These are phyloP conservation scores for Spatholobus suberectus DNA, from an alignment of 306 rosid species.

Conservation along the genomic window DNA sequence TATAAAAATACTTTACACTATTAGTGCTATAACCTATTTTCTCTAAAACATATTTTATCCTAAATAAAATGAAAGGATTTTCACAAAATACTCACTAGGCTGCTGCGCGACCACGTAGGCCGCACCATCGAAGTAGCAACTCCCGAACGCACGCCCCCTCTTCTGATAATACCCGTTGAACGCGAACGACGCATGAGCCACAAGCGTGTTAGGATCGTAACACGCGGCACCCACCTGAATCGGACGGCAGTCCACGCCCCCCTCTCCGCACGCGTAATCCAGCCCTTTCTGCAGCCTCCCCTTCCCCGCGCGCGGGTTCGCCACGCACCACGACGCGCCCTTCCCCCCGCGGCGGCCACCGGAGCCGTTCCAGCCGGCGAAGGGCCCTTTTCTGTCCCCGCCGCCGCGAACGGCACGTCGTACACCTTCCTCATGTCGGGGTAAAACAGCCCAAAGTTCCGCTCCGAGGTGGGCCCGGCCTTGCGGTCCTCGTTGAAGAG, in stretches of 20 bases:
- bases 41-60: no score
- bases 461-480: background rate
- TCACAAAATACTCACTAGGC: constrained; percentile 49
- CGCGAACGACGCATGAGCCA: constrained; percentile 78
- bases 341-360: background rate
- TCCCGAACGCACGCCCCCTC: constrained; percentile 35
- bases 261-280: constrained; percentile 70
- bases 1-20: no score
- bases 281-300: constrained; percentile 57
- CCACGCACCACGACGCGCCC: constrained; percentile 72
- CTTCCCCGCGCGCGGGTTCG: constrained; percentile 40
- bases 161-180: constrained; percentile 70
- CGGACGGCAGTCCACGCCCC: constrained; percentile 67
- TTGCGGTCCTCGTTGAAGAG: background rate
- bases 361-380: no score
- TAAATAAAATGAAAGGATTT: background rate
- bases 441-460: background rate
- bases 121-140: constrained; percentile 62
- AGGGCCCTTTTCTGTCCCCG: no score
- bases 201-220: constrained; percentile 57
- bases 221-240: constrained; percentile 63
- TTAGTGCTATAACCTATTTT: no score
- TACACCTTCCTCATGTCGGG: background rate
- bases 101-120: constrained; percentile 63
- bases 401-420: background rate